phyloP scores from a whole-genome alignment of 2,329 filamentous ascomycete genomes.

The Trichoderma atroviride region DNA sequence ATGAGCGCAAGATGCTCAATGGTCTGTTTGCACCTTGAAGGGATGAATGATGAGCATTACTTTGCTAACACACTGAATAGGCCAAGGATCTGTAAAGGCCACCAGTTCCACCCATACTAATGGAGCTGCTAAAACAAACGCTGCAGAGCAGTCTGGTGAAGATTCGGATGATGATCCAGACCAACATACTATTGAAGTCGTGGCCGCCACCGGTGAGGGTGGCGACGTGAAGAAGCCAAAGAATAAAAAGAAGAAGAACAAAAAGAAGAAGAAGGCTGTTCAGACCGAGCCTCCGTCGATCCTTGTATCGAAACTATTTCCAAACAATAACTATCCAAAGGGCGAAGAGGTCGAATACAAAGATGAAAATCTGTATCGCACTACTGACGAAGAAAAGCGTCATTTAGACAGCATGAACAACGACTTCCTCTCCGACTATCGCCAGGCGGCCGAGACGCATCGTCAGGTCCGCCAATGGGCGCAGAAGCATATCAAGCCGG shows the following conservation, averaged over 20 bases:
- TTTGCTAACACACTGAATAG: neutral
- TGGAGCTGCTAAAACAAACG: conserved; percentile 28
- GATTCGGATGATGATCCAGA: conserved; percentile 23
- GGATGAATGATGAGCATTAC: neutral
- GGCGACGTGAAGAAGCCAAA: conserved; percentile 64
- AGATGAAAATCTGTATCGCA: conserved; percentile 76
- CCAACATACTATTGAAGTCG: conserved; percentile 32
- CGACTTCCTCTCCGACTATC: conserved; percentile 74
- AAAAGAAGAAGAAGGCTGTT: conserved; percentile 66
- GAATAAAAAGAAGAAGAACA: conserved; percentile 77
- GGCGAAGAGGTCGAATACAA: conserved; percentile 79
- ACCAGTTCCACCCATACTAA: neutral
- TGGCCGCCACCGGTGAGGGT: conserved; percentile 38
- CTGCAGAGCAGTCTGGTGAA: conserved; percentile 30
- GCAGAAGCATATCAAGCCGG: conserved; percentile 74
- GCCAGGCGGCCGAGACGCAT: conserved; percentile 75
- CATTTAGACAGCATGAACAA: conserved; percentile 71
- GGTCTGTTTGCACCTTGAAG: neutral
- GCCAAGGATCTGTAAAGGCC: conserved; percentile 7
- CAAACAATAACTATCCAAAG: conserved; percentile 70
- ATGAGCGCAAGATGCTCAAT: conserved; percentile 16
- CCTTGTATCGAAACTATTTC: conserved; percentile 72
- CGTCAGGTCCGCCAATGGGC: conserved; percentile 78
- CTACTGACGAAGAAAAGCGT: conserved; percentile 82
- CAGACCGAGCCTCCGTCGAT: conserved; percentile 81